phyloP scores from a whole-genome alignment of 2,329 filamentous ascomycete species.

The Teratosphaeria viscida region DNA sequence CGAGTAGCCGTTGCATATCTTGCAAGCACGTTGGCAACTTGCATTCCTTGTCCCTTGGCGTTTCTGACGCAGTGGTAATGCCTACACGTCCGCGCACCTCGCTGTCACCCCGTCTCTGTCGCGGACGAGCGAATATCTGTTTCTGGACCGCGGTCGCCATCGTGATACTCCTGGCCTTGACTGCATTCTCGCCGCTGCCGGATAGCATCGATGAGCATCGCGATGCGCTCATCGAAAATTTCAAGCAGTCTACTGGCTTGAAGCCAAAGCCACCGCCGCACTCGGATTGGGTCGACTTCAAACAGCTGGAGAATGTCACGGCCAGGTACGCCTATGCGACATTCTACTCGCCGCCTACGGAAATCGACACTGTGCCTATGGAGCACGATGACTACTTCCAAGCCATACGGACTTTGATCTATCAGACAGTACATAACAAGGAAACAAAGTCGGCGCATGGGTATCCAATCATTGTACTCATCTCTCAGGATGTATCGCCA shows the following conservation, averaged over 20 bases:
- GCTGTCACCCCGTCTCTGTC: not conserved
- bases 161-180: not conserved
- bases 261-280: not conserved
- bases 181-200: not conserved
- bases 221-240: not conserved
- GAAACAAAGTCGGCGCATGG: not conserved
- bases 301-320: not conserved
- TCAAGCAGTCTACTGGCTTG: not conserved
- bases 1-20: no score
- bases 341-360: not conserved
- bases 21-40: not conserved
- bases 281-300: not conserved
- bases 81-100: not conserved
- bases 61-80: not conserved
- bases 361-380: not conserved
- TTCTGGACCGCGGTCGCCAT: not conserved
- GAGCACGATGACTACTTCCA: not conserved
- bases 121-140: not conserved
- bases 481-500: slow-evolving; percentile 25
- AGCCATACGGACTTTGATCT: not conserved
- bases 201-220: not conserved
- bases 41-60: not conserved
- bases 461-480: slow-evolving; percentile 27
- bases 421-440: not conserved
- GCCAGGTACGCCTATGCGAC: not conserved